Evolutionary conservation across 129 eudicot species (phyloP), one percentile per base, ranked within the genome.

Genomic region (Lactuca saligna): DNA sequence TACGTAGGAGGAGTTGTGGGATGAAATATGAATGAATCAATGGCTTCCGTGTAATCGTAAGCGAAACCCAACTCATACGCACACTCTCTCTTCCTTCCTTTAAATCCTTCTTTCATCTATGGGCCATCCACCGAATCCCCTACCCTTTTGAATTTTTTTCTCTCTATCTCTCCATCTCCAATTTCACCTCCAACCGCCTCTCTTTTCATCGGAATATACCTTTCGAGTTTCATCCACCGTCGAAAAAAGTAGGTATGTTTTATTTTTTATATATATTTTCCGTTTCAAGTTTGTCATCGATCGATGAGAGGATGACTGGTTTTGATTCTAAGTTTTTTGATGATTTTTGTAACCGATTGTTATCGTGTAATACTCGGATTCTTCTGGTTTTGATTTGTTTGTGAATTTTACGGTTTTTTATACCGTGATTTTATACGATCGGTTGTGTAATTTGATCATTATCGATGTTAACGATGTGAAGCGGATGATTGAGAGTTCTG

Each of bases 21-120:
- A 10, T 34, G n/a, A 37, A 11, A 25, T 25, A 25, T 25, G 32
- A 37, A 11, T 74, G 68, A 57, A 38, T 41, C 63, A 39, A 31
- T 29, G 65, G 71, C 29, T 76, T 76, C 75, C 80, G 80, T 76
- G 80, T 76, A 68, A 76, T 15, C 64, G 31, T 68, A 60, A 68
- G 57, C 61, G 57, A 76, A 61, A 61, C 70, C 80, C 80, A 68
- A 75, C 75, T 61, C 58, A 68, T 61, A 68, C 70, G 64, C 75
- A 68, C 74, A 16, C 75, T 3, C 32, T 37, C 29, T 20, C 59
- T 55, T 29, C 34, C 16, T 57, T 39, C 44, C 54, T 55, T 54
- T 38, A 51, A 32, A 71, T 16, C 70, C 65, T 53, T 37, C 35
- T 75, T 38, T 55, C 17, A n/a, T 54, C 66, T 38, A 66, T 72